Base-by-base conservation (phyloP, 306 rosid species). In the Ziziphus jujuba region DNA sequence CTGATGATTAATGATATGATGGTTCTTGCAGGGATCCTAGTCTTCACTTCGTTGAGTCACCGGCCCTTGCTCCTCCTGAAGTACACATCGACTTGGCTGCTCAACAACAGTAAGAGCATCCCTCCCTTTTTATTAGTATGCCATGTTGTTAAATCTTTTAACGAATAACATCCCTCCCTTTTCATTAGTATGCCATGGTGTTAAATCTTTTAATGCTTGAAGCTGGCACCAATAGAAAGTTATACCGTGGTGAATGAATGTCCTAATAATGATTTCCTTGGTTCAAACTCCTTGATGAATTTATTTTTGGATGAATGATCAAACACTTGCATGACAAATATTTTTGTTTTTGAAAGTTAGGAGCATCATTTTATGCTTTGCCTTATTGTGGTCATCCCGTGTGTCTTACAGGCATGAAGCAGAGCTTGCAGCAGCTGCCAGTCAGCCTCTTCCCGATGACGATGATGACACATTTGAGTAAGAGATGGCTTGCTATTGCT, bases 11-110 rank as follows among this genome's bases (percentile, higher is more conserved):
- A 51, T 7, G 38, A 5, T 31, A 21, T 66, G 61, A 16, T 58
- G 34, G 49, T 76, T 22, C 45, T 70, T 67, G 33, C 61, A 89
- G 96, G 71, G 89, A 89, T 38, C 6, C 85, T 12, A 34, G 65
- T 63, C 87, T 89, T 67, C 92, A 89, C 77, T 89, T 89, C 45
- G 92, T 84, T 14, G 96, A 89, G 77, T 81, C 84, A 75, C 96
- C 96, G 16, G 96, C 96, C 8, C 91, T 89, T 71, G 96, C 96
- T 76, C 96, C 96, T 58, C 91, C 91, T 0, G 91, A 89, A 35
- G 89, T 84, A 25, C 84, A 80, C 8, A 59, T 89, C 40, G 92
- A 89, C 74, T 24, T 82, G 73, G 82, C 82, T 8, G 56, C 79
- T 12, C 96, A 89, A 63, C 85, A 80, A 74, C 61, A 71, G 92